Evolutionary conservation across 805 yeast species (phyloP).

Genomic region (Debaryomyces hansenii): DNA sequence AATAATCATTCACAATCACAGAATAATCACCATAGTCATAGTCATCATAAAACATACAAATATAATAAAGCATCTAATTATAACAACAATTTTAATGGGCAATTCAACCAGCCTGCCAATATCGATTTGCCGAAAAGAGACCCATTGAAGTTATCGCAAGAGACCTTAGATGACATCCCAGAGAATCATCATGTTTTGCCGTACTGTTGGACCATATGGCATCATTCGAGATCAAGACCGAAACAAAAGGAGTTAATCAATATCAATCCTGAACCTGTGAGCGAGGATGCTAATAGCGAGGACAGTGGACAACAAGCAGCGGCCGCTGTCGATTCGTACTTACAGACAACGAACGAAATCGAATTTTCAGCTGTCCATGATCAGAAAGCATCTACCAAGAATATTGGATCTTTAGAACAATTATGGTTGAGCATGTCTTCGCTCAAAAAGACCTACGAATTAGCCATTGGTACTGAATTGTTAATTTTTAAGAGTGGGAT

Average conservation of each 20-base stretch:
- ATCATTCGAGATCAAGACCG: slow-evolving; percentile 36
- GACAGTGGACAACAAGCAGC: slow-evolving; percentile 13
- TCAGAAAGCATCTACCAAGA: slow-evolving; percentile 16
- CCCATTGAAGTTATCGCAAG: slow-evolving; percentile 34
- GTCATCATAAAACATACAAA: slow-evolving; percentile 9
- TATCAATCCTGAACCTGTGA: slow-evolving; percentile 5
- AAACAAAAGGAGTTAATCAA: slow-evolving; percentile 13
- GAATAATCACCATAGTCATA: slow-evolving; percentile 1
- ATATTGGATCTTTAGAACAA: slow-evolving; percentile 52
- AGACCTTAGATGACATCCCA: slow-evolving; percentile 26
- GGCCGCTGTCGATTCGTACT: slow-evolving; percentile 42
- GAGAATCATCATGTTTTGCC: slow-evolving; percentile 40
- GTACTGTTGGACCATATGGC: slow-evolving; percentile 53
- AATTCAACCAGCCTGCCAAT: slow-evolving; percentile 7
- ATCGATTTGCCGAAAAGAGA: slow-evolving; percentile 34
- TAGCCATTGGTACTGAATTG: slow-evolving; percentile 50
- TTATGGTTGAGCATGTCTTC: slow-evolving; percentile 47
- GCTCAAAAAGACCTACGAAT: slow-evolving; percentile 38
- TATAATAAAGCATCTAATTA: slow-evolving; percentile 9
- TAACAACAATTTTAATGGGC: slow-evolving; percentile 6
- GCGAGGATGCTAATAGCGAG: slow-evolving; percentile 13
- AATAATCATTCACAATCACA: slow-evolving; percentile 5
- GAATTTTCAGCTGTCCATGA: slow-evolving; percentile 32
- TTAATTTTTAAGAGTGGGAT: slow-evolving; percentile 59
- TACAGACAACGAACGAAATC: slow-evolving; percentile 46